phyloP scores from a whole-genome alignment of 495 filamentous ascomycete species.

The Aspergillus sparsus region DNA sequence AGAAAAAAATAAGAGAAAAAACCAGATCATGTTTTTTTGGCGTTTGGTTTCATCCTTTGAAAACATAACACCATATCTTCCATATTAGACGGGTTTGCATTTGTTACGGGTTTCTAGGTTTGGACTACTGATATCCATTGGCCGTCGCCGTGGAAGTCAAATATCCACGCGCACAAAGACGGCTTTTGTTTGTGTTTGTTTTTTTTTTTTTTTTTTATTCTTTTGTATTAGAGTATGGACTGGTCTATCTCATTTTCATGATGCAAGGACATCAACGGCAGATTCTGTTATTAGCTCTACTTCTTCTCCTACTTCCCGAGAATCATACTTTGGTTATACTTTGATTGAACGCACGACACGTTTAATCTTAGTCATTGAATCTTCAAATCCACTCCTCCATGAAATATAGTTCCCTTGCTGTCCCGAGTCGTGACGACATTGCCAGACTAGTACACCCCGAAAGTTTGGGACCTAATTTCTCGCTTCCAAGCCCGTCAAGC shows the following conservation, averaged over 20 bases:
- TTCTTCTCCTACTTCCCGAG: not conserved
- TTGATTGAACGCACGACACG: too few relatives aligned
- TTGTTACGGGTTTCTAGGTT: constrained; percentile 20
- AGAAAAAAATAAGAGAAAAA: not conserved
- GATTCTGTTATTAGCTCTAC: constrained; percentile 2
- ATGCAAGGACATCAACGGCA: constrained; percentile 4
- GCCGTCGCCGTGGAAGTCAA: constrained; percentile 10
- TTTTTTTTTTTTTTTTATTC: not conserved
- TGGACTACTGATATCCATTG: constrained; percentile 40
- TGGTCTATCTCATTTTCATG: constrained; percentile 2
- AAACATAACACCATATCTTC: constrained; percentile 5
- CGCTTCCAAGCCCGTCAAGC: too few relatives aligned
- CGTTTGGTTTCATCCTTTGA: not conserved
- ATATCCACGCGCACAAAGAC: not conserved
- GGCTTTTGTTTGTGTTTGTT: constrained; percentile 14
- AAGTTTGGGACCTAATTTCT: too few relatives aligned
- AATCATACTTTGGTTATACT: too few relatives aligned
- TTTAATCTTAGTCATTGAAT: too few relatives aligned
- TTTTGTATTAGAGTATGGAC: not conserved
- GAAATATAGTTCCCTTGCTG: too few relatives aligned
- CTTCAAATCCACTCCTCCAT: too few relatives aligned
- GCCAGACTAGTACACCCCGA: too few relatives aligned
- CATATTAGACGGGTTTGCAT: constrained; percentile 15
- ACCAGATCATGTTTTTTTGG: not conserved
- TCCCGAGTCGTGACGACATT: too few relatives aligned